Percentiles rank a stretch among this genome's conserved stretches.
Conservation (phyloP, 2,329 filamentous ascomycete genomes). For the Dothiorella sarmentorum region DNA sequence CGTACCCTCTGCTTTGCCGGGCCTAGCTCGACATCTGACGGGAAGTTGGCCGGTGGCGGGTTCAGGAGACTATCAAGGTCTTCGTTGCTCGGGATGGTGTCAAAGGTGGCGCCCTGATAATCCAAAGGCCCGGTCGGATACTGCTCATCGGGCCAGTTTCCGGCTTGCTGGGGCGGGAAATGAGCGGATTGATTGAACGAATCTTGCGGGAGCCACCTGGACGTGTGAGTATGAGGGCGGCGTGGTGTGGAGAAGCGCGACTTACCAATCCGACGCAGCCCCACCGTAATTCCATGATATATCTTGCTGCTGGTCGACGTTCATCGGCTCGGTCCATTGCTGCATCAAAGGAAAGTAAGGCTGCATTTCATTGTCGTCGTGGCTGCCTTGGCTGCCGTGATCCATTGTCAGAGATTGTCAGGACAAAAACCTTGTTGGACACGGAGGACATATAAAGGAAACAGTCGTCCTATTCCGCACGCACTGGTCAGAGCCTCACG, state of each 20-base stretch:
- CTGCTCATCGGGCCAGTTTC: neutral
- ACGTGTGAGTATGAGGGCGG: conserved; percentile 4
- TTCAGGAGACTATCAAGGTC: conserved; percentile 2
- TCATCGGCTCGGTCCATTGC: neutral
- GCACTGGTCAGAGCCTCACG: neutral
- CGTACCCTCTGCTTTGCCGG: neutral
- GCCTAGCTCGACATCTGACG: neutral
- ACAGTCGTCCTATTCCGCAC: neutral
- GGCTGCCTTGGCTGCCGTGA: neutral
- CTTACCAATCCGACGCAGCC: neutral
- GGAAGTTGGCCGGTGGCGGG: neutral
- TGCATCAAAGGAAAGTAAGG: neutral
- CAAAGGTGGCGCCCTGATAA: conserved; percentile 1
- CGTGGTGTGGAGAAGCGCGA: neutral
- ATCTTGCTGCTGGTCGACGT: neutral
- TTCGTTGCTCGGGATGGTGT: neutral
- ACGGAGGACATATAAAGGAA: neutral
- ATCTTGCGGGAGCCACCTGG: neutral
- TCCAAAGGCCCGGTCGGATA: neutral
- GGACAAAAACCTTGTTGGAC: neutral
- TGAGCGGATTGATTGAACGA: neutral
- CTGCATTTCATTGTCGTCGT: neutral
- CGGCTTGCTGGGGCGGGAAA: neutral
- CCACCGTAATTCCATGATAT: neutral
- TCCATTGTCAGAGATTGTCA: neutral